A percentile compares a stretch with the other conserved stretches of the same genome.
These are phyloP conservation scores for Haplographium delicatum DNA, from an alignment of 495 filamentous ascomycete genomes.

Conservation along the genomic window DNA sequence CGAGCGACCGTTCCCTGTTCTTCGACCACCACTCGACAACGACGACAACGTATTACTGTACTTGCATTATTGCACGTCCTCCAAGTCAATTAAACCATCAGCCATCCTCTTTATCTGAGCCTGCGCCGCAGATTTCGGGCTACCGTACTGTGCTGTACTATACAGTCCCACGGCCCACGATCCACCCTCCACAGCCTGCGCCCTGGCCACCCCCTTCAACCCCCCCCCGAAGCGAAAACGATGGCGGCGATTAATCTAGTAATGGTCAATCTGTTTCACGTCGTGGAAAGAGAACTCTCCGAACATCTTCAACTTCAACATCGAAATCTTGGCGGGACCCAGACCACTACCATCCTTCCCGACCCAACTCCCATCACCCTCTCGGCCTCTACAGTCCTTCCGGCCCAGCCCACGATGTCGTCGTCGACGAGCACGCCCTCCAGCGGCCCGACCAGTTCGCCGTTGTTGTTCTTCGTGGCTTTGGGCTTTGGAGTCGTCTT, in stretches of 20 bases:
- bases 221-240: background rate
- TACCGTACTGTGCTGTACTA: too few relatives aligned
- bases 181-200: too few relatives aligned
- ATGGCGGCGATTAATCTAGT: constrained; percentile 21
- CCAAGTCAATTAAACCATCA: background rate
- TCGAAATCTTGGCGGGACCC: constrained; percentile 11
- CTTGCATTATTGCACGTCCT: background rate
- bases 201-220: background rate
- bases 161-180: too few relatives aligned
- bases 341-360: background rate
- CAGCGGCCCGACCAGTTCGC: constrained; percentile 69
- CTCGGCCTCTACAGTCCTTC: background rate
- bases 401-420: background rate
- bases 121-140: background rate
- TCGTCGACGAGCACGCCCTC: constrained; percentile 2
- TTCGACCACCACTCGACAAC: too few relatives aligned
- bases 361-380: constrained; percentile 1
- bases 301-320: too few relatives aligned
- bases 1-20: too few relatives aligned
- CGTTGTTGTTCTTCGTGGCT: constrained; percentile 93
- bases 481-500: constrained; percentile 98
- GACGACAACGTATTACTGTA: too few relatives aligned
- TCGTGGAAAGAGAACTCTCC: constrained; percentile 15
- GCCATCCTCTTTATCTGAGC: background rate
- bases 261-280: constrained; percentile 16